These are phyloP conservation scores for Trypanosomatidae sp. DNA, from an alignment of 208 protist genomes.

Conservation along the genomic window DNA sequence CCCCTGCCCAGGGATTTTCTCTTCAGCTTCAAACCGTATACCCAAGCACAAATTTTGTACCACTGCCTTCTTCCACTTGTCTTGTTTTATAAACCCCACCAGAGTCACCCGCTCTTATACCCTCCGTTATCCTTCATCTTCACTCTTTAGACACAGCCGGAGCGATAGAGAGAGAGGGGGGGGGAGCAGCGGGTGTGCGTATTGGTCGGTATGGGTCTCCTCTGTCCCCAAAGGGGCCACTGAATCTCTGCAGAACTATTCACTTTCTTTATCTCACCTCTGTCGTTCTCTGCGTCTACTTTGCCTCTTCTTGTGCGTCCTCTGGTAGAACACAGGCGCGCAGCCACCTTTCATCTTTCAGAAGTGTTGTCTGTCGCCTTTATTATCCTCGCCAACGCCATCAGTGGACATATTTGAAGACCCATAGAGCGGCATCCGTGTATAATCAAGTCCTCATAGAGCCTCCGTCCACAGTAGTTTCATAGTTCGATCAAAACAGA, in stretches of 20 bases:
- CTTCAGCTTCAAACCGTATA: no score
- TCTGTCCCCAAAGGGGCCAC: not conserved
- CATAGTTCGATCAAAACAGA: not conserved
- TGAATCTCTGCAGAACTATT: not conserved
- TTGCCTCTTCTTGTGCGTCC: not conserved
- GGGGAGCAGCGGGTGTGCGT: not conserved
- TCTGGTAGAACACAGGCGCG: not conserved
- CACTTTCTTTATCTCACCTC: not conserved
- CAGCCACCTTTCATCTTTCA: not conserved
- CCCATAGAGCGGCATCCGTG: no score
- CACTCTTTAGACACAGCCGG: not conserved
- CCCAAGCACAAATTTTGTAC: not conserved
- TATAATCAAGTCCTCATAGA: not conserved
- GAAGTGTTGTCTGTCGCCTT: not conserved
- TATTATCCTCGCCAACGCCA: not conserved
- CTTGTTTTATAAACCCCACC: not conserved
- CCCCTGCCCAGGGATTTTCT: no score
- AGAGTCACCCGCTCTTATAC: not conserved
- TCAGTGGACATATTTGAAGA: not conserved
- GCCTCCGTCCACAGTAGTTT: not conserved
- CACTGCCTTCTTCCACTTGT: not conserved
- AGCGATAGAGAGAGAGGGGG: not conserved
- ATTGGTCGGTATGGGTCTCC: conserved; percentile 1
- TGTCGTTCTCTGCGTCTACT: not conserved
- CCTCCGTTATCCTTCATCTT: not conserved